These are phyloP conservation scores for Stentor roeselii DNA, from an alignment of 73 alveolate genomes.

Conservation along the genomic window DNA sequence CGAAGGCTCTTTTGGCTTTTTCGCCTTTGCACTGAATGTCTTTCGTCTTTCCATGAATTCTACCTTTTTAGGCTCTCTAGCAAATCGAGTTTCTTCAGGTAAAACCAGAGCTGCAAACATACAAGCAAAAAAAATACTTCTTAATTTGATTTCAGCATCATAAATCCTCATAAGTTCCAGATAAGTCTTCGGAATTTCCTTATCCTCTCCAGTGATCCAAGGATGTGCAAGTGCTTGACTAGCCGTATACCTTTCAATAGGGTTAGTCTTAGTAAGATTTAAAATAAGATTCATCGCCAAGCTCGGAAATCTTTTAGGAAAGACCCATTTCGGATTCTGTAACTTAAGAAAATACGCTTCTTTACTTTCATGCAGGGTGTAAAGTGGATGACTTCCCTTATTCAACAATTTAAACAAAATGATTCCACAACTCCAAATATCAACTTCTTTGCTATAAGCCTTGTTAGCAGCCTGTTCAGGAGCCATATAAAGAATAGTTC, in stretches of 20 bases:
- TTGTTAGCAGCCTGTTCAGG: conserved; percentile 68
- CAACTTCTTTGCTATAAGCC: conserved; percentile 70
- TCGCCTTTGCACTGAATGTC: background rate
- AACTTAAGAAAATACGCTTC: conserved; percentile 44
- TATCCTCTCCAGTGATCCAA: conserved; percentile 68
- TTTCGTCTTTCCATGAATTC: background rate
- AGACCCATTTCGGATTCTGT: conserved; percentile 40
- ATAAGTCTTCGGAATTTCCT: conserved; percentile 16
- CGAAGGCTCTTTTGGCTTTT: background rate
- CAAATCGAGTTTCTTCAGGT: conserved; percentile 1
- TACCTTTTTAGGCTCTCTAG: background rate
- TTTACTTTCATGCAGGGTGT: conserved; percentile 47
- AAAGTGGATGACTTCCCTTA: conserved; percentile 87
- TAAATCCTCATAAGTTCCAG: conserved; percentile 11
- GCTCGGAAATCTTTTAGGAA: conserved; percentile 36
- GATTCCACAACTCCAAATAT: conserved; percentile 94
- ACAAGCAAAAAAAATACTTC: background rate
- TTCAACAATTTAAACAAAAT: conserved; percentile 68
- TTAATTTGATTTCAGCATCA: conserved; percentile 22
- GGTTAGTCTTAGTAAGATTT: conserved; percentile 73
- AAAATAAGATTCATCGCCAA: conserved; percentile 76
- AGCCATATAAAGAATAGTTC: conserved; percentile 80
- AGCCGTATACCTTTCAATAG: conserved; percentile 88
- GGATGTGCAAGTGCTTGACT: conserved; percentile 70
- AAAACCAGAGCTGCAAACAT: background rate